A percentile compares a stretch with the other conserved stretches of the same genome.
Conservation (phyloP, 2,329 filamentous ascomycete species). For the Claviceps sp. region DNA sequence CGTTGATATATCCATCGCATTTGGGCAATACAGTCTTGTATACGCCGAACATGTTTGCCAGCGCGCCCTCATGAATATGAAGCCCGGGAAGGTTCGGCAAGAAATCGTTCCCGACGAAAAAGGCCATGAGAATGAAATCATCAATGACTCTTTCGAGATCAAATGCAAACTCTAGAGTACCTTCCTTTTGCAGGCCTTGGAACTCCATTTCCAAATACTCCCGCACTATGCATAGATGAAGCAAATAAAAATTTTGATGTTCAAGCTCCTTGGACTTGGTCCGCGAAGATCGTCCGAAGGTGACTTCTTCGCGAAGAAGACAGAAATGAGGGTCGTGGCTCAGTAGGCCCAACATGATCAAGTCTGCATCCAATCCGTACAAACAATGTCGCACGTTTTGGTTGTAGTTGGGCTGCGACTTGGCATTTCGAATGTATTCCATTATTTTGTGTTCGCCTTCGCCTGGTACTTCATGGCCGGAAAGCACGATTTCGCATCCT, state of each 20-base stretch:
- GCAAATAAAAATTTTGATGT: conserved; percentile 95
- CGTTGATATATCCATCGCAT: conserved; percentile 90
- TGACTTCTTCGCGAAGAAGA: conserved; percentile 91
- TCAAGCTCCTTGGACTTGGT: conserved; percentile 91
- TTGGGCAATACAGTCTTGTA: conserved; percentile 85
- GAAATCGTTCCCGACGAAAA: conserved; percentile 99
- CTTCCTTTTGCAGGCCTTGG: conserved; percentile 71
- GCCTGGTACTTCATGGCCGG: conserved; percentile 92
- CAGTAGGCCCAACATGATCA: conserved; percentile 95
- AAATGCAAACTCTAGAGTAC: conserved; percentile 61
- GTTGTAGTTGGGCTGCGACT: conserved; percentile 87
- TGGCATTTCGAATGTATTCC: conserved; percentile 97
- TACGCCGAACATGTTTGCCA: conserved; percentile 93
- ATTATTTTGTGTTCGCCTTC: conserved; percentile 99
- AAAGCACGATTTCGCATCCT: conserved; percentile 87
- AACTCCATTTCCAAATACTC: conserved; percentile 97
- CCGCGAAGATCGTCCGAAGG: conserved; percentile 79
- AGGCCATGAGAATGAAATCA: conserved; percentile 98
- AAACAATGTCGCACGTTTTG: conserved; percentile 91
- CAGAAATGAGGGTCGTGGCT: conserved; percentile 99
- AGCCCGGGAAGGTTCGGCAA: conserved; percentile 89
- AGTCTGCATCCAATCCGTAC: conserved; percentile 90
- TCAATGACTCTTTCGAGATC: conserved; percentile 96
- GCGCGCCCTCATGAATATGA: conserved; percentile 95
- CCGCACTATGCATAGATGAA: conserved; percentile 93